Evolutionary conservation across 495 filamentous ascomycete species (phyloP).

Genomic region (Baudoinia panamericana): DNA sequence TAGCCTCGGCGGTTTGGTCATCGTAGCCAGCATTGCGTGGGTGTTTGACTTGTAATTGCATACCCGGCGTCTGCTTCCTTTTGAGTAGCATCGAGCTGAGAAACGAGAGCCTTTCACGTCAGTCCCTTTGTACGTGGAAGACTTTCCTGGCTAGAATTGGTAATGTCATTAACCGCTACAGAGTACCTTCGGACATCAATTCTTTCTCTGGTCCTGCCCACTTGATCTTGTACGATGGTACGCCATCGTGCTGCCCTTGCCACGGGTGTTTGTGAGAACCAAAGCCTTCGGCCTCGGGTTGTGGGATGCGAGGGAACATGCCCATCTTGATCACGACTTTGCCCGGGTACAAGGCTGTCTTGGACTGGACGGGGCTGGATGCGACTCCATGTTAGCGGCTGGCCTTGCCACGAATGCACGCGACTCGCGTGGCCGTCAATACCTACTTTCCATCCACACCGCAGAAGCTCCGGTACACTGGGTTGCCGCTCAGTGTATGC

Average conservation of each 20-base stretch:
- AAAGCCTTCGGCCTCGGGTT: constrained; percentile 32
- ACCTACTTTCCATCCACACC: constrained; percentile 31
- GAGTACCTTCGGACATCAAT: too few relatives aligned
- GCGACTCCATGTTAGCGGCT: constrained; percentile 7
- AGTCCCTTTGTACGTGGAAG: too few relatives aligned
- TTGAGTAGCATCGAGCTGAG: too few relatives aligned
- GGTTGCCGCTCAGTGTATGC: constrained; percentile 30
- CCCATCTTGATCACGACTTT: constrained; percentile 34
- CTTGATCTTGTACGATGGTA: constrained; percentile 18
- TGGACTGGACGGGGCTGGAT: constrained; percentile 32
- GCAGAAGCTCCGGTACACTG: constrained; percentile 32
- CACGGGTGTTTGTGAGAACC: constrained; percentile 27
- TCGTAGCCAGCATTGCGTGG: neutral
- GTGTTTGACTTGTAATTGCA: too few relatives aligned
- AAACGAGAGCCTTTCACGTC: too few relatives aligned
- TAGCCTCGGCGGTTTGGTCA: neutral
- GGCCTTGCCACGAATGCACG: neutral
- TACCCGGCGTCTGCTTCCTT: too few relatives aligned
- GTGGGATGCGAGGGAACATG: constrained; percentile 33
- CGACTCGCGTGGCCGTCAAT: neutral
- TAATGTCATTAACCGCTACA: too few relatives aligned
- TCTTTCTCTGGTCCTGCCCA: constrained; percentile 16
- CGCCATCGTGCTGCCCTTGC: constrained; percentile 22
- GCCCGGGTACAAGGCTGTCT: constrained; percentile 20
- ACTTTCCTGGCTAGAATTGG: too few relatives aligned